Evolutionary conservation across 164 flowering plant species (phyloP), one percentile per base, ranked within the genome.

Genomic region (Magnolia officinalis): DNA sequence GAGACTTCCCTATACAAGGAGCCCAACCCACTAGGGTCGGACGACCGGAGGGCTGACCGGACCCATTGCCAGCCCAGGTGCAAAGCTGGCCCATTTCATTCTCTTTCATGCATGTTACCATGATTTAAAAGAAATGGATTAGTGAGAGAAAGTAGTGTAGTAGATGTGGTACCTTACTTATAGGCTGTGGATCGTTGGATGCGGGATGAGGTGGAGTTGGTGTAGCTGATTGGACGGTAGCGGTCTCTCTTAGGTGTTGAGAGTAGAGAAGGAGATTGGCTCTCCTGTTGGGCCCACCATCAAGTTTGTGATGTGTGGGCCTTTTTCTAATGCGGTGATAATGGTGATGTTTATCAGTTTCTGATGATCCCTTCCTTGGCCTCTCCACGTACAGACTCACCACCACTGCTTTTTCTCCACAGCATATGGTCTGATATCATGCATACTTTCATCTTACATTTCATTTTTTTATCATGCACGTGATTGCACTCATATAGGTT

Each of bases 231-330:
- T 73, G 10, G 8, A 4, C 29, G 51, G 24, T 75, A 1, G 83
- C 87, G 61, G 90, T 80, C 50, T 78, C 81, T 31, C 91, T 75
- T 2, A 87, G 85, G 52, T 78, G 59, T 37, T 76, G 89, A 0
- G 86, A 77, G 72, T 88, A 87, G 59, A 23, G 75, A 70, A 90
- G 90, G 79, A 90, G 89, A 74, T 86, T 85, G 4, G 90, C 86
- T 78, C 81, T 86, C 76, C 90, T 87, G 71, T 84, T 74, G 59
- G 81, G 78, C 20, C 89, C 76, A 59, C 76, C 79, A 59, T 51
- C 79, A 6, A 51, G 8, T 55, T 66, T 81, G 3, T 50, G 45
- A 29, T 67, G 77, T 8, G 63, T 73, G 72, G 55, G 45, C 70
- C 67, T 77, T 26, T 55, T 65, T 51, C 63, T 78, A 51, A 69